Conservation (phyloP, 345 rosid genomes). For the Corchorus capsularis region DNA sequence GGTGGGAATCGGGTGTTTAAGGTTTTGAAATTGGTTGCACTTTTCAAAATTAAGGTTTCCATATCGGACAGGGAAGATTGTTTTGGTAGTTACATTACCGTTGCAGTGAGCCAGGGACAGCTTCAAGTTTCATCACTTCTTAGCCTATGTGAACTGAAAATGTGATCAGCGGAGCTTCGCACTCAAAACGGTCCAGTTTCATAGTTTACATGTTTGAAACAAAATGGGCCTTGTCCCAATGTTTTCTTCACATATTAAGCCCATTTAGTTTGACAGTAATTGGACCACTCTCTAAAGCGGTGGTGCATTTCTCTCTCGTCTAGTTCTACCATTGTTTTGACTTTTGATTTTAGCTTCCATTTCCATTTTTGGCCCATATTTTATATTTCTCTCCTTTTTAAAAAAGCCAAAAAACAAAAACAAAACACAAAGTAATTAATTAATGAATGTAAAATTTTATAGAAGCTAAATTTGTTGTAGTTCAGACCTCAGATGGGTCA, state of each 20-base stretch:
- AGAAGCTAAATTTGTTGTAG: too few relatives aligned
- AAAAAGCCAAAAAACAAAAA: too few relatives aligned
- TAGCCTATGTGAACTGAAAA: not conserved
- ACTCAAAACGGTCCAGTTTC: not conserved
- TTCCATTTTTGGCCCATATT: too few relatives aligned
- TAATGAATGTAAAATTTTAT: too few relatives aligned
- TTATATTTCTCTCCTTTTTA: too few relatives aligned
- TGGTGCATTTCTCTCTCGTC: too few relatives aligned
- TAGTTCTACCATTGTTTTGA: too few relatives aligned
- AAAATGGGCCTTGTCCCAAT: not conserved
- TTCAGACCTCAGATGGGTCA: too few relatives aligned
- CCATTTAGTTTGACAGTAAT: not conserved
- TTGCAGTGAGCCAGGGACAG: not conserved
- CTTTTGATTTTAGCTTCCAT: too few relatives aligned
- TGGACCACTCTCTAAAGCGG: too few relatives aligned
- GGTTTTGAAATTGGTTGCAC: constrained; percentile 22
- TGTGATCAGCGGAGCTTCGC: not conserved
- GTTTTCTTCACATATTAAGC: not conserved
- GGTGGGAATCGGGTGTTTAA: constrained; percentile 22
- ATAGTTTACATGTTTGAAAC: not conserved
- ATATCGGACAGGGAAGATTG: constrained; percentile 15
- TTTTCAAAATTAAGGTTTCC: constrained; percentile 30
- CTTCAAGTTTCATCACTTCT: not conserved
- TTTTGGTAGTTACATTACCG: not conserved
- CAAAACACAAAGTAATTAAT: too few relatives aligned